phyloP scores from a whole-genome alignment of 2,329 filamentous ascomycete genomes.

The Elsinoe australis region DNA sequence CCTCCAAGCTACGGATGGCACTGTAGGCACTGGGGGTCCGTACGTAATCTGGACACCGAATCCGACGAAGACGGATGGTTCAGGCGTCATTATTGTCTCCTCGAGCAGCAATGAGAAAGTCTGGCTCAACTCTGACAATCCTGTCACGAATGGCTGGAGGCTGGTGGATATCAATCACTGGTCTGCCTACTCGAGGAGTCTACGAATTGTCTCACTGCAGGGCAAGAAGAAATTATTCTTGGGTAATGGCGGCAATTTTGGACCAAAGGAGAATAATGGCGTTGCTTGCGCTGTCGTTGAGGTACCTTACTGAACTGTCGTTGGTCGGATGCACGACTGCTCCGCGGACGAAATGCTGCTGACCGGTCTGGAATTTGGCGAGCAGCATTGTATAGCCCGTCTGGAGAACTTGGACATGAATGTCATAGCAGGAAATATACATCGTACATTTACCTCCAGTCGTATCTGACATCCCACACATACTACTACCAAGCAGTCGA shows the following conservation, averaged over 20 bases:
- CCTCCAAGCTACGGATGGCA: neutral
- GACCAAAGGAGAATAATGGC: neutral
- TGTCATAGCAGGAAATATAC: too few relatives aligned
- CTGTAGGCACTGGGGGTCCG: constrained; percentile 30
- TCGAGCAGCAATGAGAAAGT: neutral
- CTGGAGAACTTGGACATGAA: too few relatives aligned
- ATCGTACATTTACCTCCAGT: too few relatives aligned
- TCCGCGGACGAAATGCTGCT: too few relatives aligned
- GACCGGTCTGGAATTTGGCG: too few relatives aligned
- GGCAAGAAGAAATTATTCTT: neutral
- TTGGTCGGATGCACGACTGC: too few relatives aligned
- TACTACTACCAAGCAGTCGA: too few relatives aligned
- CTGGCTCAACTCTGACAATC: neutral
- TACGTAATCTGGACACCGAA: constrained; percentile 40
- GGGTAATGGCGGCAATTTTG: neutral
- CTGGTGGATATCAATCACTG: neutral
- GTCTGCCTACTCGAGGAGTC: neutral
- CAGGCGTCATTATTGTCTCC: neutral
- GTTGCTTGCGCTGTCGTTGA: neutral
- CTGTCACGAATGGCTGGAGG: neutral
- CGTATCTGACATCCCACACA: too few relatives aligned
- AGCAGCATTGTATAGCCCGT: too few relatives aligned
- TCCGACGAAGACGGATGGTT: neutral
- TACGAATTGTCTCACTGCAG: neutral
- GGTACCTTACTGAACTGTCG: neutral